A percentile compares a stretch with the other conserved stretches of the same genome.
phyloP scores from a whole-genome alignment of 371 early-diverging fungal genomes.

The Rozella allomycis region DNA sequence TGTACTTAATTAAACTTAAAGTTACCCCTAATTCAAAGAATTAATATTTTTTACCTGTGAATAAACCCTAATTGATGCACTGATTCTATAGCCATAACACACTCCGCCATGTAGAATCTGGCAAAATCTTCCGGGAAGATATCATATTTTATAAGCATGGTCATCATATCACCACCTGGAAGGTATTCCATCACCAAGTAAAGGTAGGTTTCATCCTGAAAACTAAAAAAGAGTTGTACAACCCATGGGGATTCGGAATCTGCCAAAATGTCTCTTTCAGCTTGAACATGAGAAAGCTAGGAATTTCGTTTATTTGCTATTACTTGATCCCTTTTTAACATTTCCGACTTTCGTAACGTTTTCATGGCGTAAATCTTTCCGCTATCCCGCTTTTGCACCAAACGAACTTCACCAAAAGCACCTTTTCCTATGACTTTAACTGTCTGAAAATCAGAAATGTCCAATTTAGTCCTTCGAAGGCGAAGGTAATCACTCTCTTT shows the following conservation, averaged over 20 bases:
- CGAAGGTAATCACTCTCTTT: slow-evolving; percentile 85
- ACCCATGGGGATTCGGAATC: slow-evolving; percentile 93
- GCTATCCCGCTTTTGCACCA: slow-evolving; percentile 84
- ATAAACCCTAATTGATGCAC: slow-evolving; percentile 92
- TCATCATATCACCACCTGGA: slow-evolving; percentile 89
- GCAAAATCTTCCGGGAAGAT: slow-evolving; percentile 91
- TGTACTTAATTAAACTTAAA: too few species aligned
- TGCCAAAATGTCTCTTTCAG: slow-evolving; percentile 92
- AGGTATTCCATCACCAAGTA: slow-evolving; percentile 96
- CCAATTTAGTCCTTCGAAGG: slow-evolving; percentile 68
- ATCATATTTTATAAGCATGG: slow-evolving; percentile 86
- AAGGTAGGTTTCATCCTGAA: slow-evolving; percentile 80
- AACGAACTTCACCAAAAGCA: slow-evolving; percentile 93
- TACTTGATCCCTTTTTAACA: slow-evolving; percentile 90
- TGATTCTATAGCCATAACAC: slow-evolving; percentile 77
- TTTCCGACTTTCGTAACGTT: slow-evolving; percentile 77
- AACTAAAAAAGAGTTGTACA: slow-evolving; percentile 87
- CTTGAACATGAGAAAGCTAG: slow-evolving; percentile 77
- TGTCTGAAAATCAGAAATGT: slow-evolving; percentile 81
- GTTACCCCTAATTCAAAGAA: too few species aligned
- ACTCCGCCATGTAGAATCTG: slow-evolving; percentile 92
- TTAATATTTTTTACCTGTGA: slow-evolving; percentile 54
- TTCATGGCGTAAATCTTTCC: slow-evolving; percentile 97
- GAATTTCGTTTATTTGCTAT: not conserved
- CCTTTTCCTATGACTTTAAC: slow-evolving; percentile 98